Evolutionary conservation across 192 early-diverging fungal species (phyloP).

Genomic region (Irineochytrium annulatum): DNA sequence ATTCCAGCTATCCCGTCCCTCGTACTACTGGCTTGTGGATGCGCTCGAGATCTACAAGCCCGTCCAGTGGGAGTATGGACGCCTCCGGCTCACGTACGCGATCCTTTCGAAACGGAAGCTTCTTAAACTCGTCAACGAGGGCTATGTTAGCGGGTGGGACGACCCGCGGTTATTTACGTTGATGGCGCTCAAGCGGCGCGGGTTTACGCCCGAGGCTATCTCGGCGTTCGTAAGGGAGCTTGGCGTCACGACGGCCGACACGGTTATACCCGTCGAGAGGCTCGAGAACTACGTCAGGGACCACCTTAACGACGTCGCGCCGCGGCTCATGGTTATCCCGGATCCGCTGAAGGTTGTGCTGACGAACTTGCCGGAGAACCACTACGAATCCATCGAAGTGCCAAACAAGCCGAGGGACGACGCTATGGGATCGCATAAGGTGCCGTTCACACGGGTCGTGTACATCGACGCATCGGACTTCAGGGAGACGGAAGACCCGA

Average conservation of each 20-base stretch:
- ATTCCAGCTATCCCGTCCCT: constrained; percentile 87
- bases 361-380: constrained; percentile 81
- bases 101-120: constrained; percentile 98
- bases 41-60: constrained; percentile 99
- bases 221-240: constrained; percentile 95
- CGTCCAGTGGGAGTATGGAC: constrained; percentile 99
- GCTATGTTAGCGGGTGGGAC: constrained; percentile 83
- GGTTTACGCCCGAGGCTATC: constrained; percentile 95
- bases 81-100: constrained; percentile 89
- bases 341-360: constrained; percentile 87
- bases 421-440: constrained; percentile 75
- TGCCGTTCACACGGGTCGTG: constrained; percentile 88
- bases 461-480: constrained; percentile 97
- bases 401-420: constrained; percentile 88
- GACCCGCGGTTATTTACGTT: constrained; percentile 98
- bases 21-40: constrained; percentile 99
- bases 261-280: constrained; percentile 78
- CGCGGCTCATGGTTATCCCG: constrained; percentile 87
- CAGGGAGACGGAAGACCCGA: constrained; percentile 81
- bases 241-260: constrained; percentile 80
- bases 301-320: constrained; percentile 85
- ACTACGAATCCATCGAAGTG: constrained; percentile 74
- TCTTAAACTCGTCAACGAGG: constrained; percentile 78
- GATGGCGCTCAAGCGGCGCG: constrained; percentile 89
- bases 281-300: constrained; percentile 95